Base-by-base conservation (phyloP, 495 filamentous ascomycete genomes). In the Hyaloscypha variabilis region DNA sequence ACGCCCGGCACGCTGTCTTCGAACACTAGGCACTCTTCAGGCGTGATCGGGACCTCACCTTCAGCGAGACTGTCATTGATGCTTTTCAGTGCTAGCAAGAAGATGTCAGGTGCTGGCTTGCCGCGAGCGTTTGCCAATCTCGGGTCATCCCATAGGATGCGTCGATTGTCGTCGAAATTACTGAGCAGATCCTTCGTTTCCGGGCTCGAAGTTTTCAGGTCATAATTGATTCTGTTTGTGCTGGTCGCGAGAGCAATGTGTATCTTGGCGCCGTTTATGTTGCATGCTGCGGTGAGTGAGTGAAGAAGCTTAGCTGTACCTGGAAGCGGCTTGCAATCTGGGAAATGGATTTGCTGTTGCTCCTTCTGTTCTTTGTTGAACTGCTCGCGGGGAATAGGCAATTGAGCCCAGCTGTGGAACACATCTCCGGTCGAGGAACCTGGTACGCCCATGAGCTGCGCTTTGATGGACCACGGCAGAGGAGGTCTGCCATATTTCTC, bases 1-100 rank as follows among this genome's bases (percentile, higher is more conserved):
- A 80, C 77, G 14, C 79, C 78, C 50, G 71, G 72, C 23, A 80
- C 67, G 31, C 73, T 76, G 75, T 81, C 78, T 66, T 79, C 79
- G 62, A 80, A 80, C 10, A 81, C 79, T 60, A 80, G 66, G 71
- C 77, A 81, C 64, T 81, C 78, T 19, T 70, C 63, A 2, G 71
- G 60, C 49, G 55, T 67, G 8, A 79, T 68, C 13, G 39, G 25
- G 6, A 46, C 51, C 54, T 69, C 68, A 8, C 72, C 71, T 4
- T 26, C 5, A 23, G 23, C 59, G 39, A 70, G 51, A 0, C 49
- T 58, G 10, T 52, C 61, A 62, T 80, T 80, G 21, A 81, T 60
- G 5, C 63, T 49, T 67, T 72, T 50, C 64, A 80, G 66, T 2
- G 78, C 76, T 29, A 76, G 28, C 28, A 79, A 69, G 70, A 76